phyloP scores from a whole-genome alignment of 345 rosid genomes.

The rapeseed (Brassica napus) region Da-Ae NC_063443.1:11524001-11524500 shows the following conservation, averaged over 20 bases:
- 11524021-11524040: slow-evolving; percentile 86
- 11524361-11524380: neutral
- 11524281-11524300: slow-evolving; percentile 73
- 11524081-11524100: too few species aligned
- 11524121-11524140: slow-evolving; percentile 77
- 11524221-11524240: neutral
- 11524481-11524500: slow-evolving; percentile 58
- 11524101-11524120: slow-evolving; percentile 89
- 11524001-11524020: slow-evolving; percentile 94
- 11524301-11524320: slow-evolving; percentile 66
- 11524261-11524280: slow-evolving; percentile 66
- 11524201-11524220: neutral
- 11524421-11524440: slow-evolving; percentile 62
- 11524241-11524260: neutral
- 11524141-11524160: slow-evolving; percentile 81
- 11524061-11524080: neutral
- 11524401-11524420: slow-evolving; percentile 46
- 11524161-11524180: slow-evolving; percentile 85
- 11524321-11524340: slow-evolving; percentile 70
- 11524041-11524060: neutral
- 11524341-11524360: neutral
- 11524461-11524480: slow-evolving; percentile 74
- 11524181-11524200: slow-evolving; percentile 41
- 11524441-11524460: slow-evolving; percentile 79
- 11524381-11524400: slow-evolving; percentile 9